Conservation (phyloP, 2,329 filamentous ascomycete species). For the Colletotrichum eremochloae region DNA sequence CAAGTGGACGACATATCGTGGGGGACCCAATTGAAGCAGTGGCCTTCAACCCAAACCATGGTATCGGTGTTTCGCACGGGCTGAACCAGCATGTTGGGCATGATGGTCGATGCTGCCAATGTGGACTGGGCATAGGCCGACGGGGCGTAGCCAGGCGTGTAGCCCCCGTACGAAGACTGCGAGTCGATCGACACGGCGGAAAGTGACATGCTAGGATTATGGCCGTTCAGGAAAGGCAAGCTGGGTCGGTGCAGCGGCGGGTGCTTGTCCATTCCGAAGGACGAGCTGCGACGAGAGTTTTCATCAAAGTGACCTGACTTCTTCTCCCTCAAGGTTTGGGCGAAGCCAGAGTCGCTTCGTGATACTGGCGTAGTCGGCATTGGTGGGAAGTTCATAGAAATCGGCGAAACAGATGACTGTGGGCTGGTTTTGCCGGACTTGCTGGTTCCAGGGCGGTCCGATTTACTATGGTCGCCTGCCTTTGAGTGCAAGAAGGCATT, state of each 20-base stretch:
- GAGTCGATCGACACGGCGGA: constrained; percentile 73
- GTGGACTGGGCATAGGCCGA: constrained; percentile 91
- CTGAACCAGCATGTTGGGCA: constrained; percentile 86
- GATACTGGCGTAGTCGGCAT: constrained; percentile 85
- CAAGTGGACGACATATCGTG: constrained; percentile 74
- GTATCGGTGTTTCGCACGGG: constrained; percentile 84
- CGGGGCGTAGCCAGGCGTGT: constrained; percentile 77
- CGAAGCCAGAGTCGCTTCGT: constrained; percentile 91
- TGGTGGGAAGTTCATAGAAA: constrained; percentile 82
- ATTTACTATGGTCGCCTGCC: constrained; percentile 69
- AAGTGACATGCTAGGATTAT: constrained; percentile 70
- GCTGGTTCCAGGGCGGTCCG: constrained; percentile 84
- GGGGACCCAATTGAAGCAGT: constrained; percentile 78
- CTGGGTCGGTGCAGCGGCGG: constrained; percentile 77
- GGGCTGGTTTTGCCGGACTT: constrained; percentile 73
- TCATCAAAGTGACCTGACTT: constrained; percentile 92
- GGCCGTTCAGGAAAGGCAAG: constrained; percentile 78
- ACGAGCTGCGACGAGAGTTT: constrained; percentile 88
- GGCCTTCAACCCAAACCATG: constrained; percentile 86
- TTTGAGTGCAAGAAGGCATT: constrained; percentile 90
- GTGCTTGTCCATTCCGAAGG: constrained; percentile 84
- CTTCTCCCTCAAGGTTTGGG: constrained; percentile 91
- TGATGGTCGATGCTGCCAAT: constrained; percentile 85
- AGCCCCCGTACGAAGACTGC: constrained; percentile 76
- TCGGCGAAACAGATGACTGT: constrained; percentile 78